Evolutionary conservation across 1,139 yeast species (phyloP), one percentile per base, ranked within the genome.

Genomic region (Saccharomyces hybrid): DNA sequence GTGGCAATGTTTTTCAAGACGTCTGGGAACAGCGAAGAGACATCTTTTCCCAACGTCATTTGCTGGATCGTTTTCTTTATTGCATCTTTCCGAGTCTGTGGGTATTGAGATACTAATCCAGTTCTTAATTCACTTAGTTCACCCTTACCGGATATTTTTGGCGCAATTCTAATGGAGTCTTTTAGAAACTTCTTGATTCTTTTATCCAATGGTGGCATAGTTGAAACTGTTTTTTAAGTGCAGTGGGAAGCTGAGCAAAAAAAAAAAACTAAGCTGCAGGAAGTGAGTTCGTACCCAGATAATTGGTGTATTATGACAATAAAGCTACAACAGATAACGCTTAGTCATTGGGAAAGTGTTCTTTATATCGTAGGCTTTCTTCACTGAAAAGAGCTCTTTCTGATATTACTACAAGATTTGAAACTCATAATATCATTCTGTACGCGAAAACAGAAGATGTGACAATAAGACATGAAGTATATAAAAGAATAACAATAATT

Each of bases 1-100:
- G 99, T 95, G 57, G 99, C 98, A 63, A 95, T 87, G 71, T 95
- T 95, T 74, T 95, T 95, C 70, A 95, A 76, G 34, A 95, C 96
- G 70, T 95, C 98, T 1, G 99, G 99, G 64, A 95, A 95, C 57
- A 95, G 77, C 1, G 95, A 83, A 11, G 96, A 88, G 30, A 95
- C 98, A 71, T 95, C 99, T 69, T 95, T 95, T n/a, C 99, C 99
- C 32, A 91, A 82, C 0, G 99, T 95, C 99, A 95, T 95, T 58
- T 97, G 98, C 56, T 95, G 96, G 66, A 95, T 95, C 26, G 96
- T 96, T 56, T 97, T 78, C 72, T 91, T 96, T 62, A 95, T 95
- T 28, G 99, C 96, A 71, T 95, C 99, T 70, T 93, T 95, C 58
- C 97, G 77, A 63, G 95, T 97, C 63, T 82, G 85, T 47, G 97